phyloP scores from a whole-genome alignment of 208 protist species.

The Acanthamoeba lenticulata region DNA sequence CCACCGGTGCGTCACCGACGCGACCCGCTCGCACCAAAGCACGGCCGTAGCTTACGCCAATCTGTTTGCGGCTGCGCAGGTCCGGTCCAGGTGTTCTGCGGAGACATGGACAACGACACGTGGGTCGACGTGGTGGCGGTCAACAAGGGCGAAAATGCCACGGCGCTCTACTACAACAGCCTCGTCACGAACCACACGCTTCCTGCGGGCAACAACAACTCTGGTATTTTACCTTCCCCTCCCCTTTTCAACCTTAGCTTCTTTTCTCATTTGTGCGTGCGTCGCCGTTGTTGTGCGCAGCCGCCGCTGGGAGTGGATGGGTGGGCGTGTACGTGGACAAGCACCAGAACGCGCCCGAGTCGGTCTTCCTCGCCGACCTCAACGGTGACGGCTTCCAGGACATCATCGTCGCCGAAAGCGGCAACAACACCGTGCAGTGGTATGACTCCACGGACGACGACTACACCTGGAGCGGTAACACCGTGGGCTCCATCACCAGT shows the following conservation, averaged over 20 bases:
- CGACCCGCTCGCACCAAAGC: neutral
- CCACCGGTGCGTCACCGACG: no score
- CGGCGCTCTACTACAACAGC: neutral
- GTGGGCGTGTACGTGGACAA: neutral
- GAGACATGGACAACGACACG: neutral
- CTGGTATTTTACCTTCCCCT: neutral
- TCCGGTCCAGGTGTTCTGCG: neutral
- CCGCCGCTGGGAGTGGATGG: neutral
- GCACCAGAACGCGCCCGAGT: neutral
- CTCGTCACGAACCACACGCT: neutral
- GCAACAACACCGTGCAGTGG: neutral
- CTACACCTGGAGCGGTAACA: neutral
- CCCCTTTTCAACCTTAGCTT: neutral
- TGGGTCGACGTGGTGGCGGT: neutral
- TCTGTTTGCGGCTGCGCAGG: neutral
- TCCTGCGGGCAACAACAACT: conserved; percentile 16
- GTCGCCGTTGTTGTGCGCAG: neutral
- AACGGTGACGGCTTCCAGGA: neutral
- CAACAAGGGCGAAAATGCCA: neutral
- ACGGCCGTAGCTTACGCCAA: neutral
- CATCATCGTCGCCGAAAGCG: neutral
- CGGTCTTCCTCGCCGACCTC: neutral
- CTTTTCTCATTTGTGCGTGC: neutral
- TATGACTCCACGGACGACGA: neutral
- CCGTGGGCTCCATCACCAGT: neutral